These are phyloP conservation scores for Triadica sebifera DNA, from an alignment of 345 rosid genomes.

Conservation along the genomic window DNA sequence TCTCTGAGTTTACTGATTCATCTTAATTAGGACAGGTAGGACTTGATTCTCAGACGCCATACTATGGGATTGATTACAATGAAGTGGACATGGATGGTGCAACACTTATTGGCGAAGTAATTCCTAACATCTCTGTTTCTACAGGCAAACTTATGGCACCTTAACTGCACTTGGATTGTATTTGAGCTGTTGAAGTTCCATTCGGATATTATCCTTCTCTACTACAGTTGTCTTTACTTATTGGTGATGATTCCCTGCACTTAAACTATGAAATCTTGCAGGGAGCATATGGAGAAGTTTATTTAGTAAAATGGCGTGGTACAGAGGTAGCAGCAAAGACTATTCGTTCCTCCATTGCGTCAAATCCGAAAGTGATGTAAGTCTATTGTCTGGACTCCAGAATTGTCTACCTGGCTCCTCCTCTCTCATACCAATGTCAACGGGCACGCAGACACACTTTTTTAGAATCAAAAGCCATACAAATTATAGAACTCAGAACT, in stretches of 20 bases:
- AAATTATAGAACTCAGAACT: background rate
- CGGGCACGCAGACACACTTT: background rate
- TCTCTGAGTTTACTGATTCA: background rate
- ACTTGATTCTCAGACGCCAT: constrained; percentile 44
- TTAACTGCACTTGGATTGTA: background rate
- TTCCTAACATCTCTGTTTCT: constrained; percentile 19
- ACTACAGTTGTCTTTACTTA: background rate
- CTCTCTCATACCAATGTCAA: background rate
- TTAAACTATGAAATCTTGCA: constrained; percentile 18
- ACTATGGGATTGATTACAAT: constrained; percentile 38
- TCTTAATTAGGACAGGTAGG: constrained; percentile 47
- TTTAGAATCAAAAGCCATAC: background rate
- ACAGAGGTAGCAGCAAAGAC: constrained; percentile 68
- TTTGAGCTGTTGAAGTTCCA: constrained; percentile 7
- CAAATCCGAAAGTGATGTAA: constrained; percentile 60
- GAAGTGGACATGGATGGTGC: constrained; percentile 52
- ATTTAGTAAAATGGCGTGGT: constrained; percentile 64
- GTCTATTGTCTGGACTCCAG: constrained; percentile 16
- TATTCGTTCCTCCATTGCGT: constrained; percentile 62
- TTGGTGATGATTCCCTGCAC: constrained; percentile 7
- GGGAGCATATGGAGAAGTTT: constrained; percentile 67
- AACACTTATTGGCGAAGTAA: constrained; percentile 56
- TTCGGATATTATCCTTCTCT: background rate
- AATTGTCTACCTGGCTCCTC: background rate
- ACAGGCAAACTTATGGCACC: constrained; percentile 2